Percentiles rank a stretch among this genome's conserved stretches.
These are phyloP conservation scores for Magnusiomyces fungicola DNA, from an alignment of 1,139 yeast species.

Conservation along the genomic window DNA sequence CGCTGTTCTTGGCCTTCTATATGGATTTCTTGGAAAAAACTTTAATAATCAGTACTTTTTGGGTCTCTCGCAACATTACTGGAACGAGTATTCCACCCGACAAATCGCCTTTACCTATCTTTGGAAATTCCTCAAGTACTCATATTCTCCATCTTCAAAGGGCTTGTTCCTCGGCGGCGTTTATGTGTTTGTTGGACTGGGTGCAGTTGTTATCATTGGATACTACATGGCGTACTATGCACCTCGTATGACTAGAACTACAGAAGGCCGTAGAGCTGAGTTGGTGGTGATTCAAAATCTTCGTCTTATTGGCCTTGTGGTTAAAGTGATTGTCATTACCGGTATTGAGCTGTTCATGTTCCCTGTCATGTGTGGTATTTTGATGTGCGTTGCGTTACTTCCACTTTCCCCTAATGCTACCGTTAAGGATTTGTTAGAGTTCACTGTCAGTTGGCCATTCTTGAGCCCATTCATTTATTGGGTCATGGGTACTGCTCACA, in stretches of 20 bases:
- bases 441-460: slow-evolving; percentile 23
- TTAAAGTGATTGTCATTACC: slow-evolving; percentile 69
- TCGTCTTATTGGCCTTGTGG: slow-evolving; percentile 43
- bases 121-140: slow-evolving; percentile 5
- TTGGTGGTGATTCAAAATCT: slow-evolving; percentile 18
- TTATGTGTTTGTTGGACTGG: slow-evolving; percentile 20
- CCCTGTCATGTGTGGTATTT: slow-evolving; percentile 80
- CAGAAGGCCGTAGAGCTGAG: slow-evolving; percentile 16
- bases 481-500: slow-evolving; percentile 74
- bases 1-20: neutral
- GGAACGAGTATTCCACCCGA: neutral
- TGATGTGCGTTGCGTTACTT: slow-evolving; percentile 57
- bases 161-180: slow-evolving; percentile 17
- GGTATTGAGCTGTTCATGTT: slow-evolving; percentile 73
- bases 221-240: slow-evolving; percentile 16
- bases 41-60: no score
- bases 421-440: slow-evolving; percentile 14
- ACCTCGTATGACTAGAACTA: slow-evolving; percentile 18
- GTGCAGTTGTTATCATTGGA: slow-evolving; percentile 12
- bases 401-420: slow-evolving; percentile 28
- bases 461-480: slow-evolving; percentile 42
- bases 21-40: neutral
- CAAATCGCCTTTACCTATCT: slow-evolving; percentile 4
- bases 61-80: neutral
- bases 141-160: slow-evolving; percentile 14